Base-by-base conservation (phyloP, 768 basidiomycete species). In the Paxillus ammoniavirescens region DNA sequence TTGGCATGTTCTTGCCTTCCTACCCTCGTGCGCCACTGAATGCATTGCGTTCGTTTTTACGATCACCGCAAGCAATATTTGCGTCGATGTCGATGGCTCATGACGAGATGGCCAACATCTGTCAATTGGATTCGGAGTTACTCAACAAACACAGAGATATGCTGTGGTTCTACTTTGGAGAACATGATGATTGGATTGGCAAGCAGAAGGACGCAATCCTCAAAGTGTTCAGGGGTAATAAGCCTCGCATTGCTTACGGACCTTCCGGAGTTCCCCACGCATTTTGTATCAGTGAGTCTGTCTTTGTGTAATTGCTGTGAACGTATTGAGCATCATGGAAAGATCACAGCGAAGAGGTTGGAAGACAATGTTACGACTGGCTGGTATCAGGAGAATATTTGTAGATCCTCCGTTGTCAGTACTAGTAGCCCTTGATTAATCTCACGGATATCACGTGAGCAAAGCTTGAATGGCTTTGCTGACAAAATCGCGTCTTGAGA, bases 41-140 rank as follows among this genome's bases (percentile, higher is more conserved):
- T 15, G 78, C 81, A 6, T 68, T 89, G 8, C 71, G 69, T 21
- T 64, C 70, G 36, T 72, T 89, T 28, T 64, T 90, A 28, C 65
- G 67, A 7, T 85, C 82, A 3, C 81, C 82, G 0, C 57, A 65
- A 3, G 73, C 76, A 26, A 77, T 89, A 33, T 73, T 73, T 42
- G 78, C 85, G 5, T 71, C 78, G 7, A 65, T 91, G 41, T 70
- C 69, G 26, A 84, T 90, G 78, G 87, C 83, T 1, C 61, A 81
- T 43, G 82, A 86, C 28, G 89, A 91, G 70, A 89, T 91, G 86
- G 65, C 71, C 15, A 69, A 64, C 2, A 84, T 93, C 45, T 72
- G 65, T 31, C 77, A 72, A 8, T 71, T 84, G 4, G 86, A 91
- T 59, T 35, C 69, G 15, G 61, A 60, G 1, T 65, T 81, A 48